Conservation (phyloP, 768 basidiomycete genomes). For the Chalciporus chontae region DNA sequence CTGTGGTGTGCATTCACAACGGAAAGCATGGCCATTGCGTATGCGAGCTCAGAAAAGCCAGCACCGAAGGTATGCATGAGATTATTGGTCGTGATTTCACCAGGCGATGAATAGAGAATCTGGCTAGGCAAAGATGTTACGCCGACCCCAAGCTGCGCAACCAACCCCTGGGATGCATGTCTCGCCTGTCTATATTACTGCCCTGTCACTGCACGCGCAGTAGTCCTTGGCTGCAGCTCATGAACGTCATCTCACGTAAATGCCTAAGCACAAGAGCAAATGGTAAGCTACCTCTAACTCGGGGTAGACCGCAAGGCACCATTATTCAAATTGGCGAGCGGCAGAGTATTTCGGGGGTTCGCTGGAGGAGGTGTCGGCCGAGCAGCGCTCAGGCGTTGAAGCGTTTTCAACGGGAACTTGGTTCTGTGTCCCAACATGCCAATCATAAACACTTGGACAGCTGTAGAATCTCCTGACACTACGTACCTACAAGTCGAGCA, state of each 20-base stretch:
- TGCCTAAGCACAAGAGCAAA: background rate
- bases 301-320: constrained; percentile 22
- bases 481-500: constrained; percentile 91
- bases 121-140: constrained; percentile 35
- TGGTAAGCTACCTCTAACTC: constrained; percentile 3
- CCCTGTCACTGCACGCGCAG: constrained; percentile 37
- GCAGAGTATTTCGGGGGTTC: constrained; percentile 30
- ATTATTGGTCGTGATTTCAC: background rate
- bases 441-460: background rate
- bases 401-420: constrained; percentile 91
- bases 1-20: constrained; percentile 86
- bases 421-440: constrained; percentile 49
- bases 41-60: constrained; percentile 49
- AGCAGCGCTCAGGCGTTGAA: constrained; percentile 73
- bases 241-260: background rate
- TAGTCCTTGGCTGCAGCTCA: background rate
- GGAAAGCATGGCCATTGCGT: constrained; percentile 76
- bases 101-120: background rate
- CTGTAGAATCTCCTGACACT: constrained; percentile 2
- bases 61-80: constrained; percentile 52
- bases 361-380: constrained; percentile 38
- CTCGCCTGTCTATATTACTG: constrained; percentile 56
- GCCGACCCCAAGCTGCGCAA: constrained; percentile 18
- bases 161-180: constrained; percentile 12
- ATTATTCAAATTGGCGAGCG: constrained; percentile 33